Conservation (phyloP, 78 protist genomes). For the Bodo saltans region DNA sequence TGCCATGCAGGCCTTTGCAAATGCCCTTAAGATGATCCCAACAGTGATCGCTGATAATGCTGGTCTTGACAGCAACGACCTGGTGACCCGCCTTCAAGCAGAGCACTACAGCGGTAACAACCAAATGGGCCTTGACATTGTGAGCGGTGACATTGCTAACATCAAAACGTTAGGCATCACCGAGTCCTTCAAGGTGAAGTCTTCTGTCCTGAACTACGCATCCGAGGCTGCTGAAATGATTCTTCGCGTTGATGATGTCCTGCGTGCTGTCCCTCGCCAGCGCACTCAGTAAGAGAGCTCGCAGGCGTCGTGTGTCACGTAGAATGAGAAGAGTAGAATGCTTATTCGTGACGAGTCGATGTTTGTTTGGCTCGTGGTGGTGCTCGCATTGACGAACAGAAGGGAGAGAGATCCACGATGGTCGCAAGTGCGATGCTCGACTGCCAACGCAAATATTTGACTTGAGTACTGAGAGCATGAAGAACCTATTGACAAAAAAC, state of each 20-base stretch:
- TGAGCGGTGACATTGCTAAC: constrained; percentile 79
- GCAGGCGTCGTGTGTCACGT: not conserved
- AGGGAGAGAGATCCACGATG: too few relatives aligned
- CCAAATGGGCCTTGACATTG: constrained; percentile 68
- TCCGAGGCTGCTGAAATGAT: constrained; percentile 99
- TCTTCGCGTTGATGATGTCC: constrained; percentile 93
- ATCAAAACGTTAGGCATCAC: constrained; percentile 75
- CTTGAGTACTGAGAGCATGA: too few relatives aligned
- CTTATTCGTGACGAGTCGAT: not conserved
- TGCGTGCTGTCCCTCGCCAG: constrained; percentile 90
- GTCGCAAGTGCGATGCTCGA: too few relatives aligned
- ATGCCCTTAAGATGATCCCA: constrained; percentile 88
- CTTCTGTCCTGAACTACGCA: constrained; percentile 82
- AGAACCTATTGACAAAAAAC: too few relatives aligned
- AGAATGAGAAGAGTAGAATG: not conserved
- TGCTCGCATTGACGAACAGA: too few relatives aligned
- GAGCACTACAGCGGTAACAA: constrained; percentile 69
- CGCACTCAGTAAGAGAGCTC: constrained; percentile 10
- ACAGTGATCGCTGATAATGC: constrained; percentile 95
- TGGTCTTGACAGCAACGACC: constrained; percentile 85
- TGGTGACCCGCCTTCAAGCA: constrained; percentile 78
- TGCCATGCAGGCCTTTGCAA: constrained; percentile 95
- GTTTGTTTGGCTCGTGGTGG: too few relatives aligned
- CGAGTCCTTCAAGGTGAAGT: constrained; percentile 87
- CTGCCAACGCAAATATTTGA: too few relatives aligned